Evolutionary conservation across 179 eudicot genomes (phyloP), one percentile per base, ranked within the genome.

Genomic region (Beta macrorhiza): DNA sequence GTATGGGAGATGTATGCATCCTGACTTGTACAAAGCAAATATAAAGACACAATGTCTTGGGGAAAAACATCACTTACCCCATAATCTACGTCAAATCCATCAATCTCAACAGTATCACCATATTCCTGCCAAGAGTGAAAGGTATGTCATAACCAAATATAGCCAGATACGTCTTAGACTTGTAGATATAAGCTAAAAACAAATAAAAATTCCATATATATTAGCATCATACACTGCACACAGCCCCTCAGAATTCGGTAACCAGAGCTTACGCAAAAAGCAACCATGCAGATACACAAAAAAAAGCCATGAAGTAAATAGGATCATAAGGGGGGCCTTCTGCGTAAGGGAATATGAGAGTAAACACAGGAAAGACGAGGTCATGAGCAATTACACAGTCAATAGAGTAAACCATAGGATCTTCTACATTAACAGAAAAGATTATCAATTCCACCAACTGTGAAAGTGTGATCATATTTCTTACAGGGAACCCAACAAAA

Each of bases 71-170:
- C 45, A 13, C 93, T 90, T 83, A 94, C 98, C 94, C 98, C 99
- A 83, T 92, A 96, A 82, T 93, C 99, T 72, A 96, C 90, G 76
- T 96, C 99, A 83, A 89, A 94, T 77, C 96, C 97, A 90, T 93
- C 99, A 64, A 91, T 82, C 51, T 95, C 92, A 70, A 91, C 73
- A 56, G 80, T 86, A 67, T 96, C 98, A 9, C 98, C 99, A 84
- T 93, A 96, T 79, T 90, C 96, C 98, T 93, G 91, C 37, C 75
- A 78, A 52, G 56, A 72, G 79, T 51, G 69, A 80, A 67, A 47
- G 37, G 37, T n/a, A 67, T 49, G 58, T 68, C 77, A 74, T 68
- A 67, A 77, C 65, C 59, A 42, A 5, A 62, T 14, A 57, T 8
- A 5, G 20, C 22, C 8, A 32, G 9, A 32, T 29, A 56, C 7